Evolutionary conservation across 202 grass and related monocot species (phyloP).

Genomic region (Brachypodium distachyon): DNA sequence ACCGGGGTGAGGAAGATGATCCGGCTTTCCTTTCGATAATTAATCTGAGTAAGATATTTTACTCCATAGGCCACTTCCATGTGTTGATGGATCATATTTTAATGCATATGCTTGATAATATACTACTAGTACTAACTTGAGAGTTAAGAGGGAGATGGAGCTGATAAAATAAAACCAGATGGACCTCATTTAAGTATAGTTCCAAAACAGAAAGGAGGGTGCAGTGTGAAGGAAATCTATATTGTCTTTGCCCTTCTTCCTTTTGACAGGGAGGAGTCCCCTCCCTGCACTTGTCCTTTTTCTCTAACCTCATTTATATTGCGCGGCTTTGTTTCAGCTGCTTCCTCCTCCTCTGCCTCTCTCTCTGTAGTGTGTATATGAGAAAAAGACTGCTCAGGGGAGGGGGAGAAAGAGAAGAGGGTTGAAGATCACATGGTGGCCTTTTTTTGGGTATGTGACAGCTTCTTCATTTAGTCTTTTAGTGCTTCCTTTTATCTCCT

Average conservation of each 20-base stretch:
- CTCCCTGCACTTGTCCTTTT: conserved; percentile 39
- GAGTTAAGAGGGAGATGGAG: conserved; percentile 9
- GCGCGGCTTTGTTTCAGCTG: conserved; percentile 28
- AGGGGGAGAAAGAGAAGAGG: conserved; percentile 33
- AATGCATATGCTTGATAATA: not conserved
- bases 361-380: not conserved
- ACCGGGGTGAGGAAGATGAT: not conserved
- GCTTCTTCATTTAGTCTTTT: conserved; percentile 43
- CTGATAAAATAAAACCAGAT: conserved; percentile 31
- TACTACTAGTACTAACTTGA: too few relatives aligned
- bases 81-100: not conserved
- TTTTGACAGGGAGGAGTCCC: conserved; percentile 37
- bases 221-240: conserved; percentile 32
- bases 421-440: conserved; percentile 61
- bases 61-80: not conserved
- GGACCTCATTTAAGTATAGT: conserved; percentile 33
- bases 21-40: not conserved
- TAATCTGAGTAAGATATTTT: conserved; percentile 9
- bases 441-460: conserved; percentile 51
- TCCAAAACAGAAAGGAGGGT: conserved; percentile 22
- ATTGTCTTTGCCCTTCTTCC: conserved; percentile 36
- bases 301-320: conserved; percentile 29
- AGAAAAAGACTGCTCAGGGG: conserved; percentile 8
- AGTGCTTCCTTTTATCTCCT: conserved; percentile 47
- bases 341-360: too few relatives aligned